These are phyloP conservation scores for Solanum bulbocastanum DNA, from an alignment of 257 asterid genomes.

Conservation along the genomic window DNA sequence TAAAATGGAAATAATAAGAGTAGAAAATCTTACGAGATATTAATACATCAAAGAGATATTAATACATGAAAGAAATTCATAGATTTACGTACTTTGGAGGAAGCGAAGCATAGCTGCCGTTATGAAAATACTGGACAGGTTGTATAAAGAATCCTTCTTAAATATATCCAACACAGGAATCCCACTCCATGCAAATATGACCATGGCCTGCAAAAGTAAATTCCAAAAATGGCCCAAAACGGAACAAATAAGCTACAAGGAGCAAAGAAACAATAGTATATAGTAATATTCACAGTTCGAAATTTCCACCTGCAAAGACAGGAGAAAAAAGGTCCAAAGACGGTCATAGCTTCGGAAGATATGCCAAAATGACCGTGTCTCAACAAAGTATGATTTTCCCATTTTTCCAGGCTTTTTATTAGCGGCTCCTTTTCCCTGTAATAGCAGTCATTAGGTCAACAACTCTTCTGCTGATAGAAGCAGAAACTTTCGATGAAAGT, in stretches of 20 bases:
- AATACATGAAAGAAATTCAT: neutral
- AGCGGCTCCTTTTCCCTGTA: slow-evolving; percentile 59
- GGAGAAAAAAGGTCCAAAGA: slow-evolving; percentile 83
- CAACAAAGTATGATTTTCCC: slow-evolving; percentile 92
- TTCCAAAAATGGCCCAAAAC: neutral
- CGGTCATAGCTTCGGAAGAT: slow-evolving; percentile 91
- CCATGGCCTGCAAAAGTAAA: slow-evolving; percentile 53
- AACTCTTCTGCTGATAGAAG: neutral
- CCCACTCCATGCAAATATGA: slow-evolving; percentile 72
- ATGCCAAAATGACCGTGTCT: slow-evolving; percentile 96
- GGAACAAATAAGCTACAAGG: slow-evolving; percentile 11
- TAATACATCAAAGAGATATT: neutral
- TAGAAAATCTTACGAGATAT: neutral
- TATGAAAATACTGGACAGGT: slow-evolving; percentile 76
- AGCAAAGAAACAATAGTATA: neutral
- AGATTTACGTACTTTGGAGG: slow-evolving; percentile 59
- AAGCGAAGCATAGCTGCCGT: slow-evolving; percentile 87
- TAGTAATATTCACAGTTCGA: slow-evolving; percentile 4
- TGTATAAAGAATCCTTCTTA: slow-evolving; percentile 41
- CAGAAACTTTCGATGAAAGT: neutral
- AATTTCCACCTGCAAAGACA: slow-evolving; percentile 63
- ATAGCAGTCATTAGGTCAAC: slow-evolving; percentile 3
- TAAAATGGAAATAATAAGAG: neutral
- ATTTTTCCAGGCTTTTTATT: slow-evolving; percentile 34
- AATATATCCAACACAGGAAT: slow-evolving; percentile 51